Base-by-base conservation (phyloP, 164 flowering plant species). In the Platanus orientalis region DNA sequence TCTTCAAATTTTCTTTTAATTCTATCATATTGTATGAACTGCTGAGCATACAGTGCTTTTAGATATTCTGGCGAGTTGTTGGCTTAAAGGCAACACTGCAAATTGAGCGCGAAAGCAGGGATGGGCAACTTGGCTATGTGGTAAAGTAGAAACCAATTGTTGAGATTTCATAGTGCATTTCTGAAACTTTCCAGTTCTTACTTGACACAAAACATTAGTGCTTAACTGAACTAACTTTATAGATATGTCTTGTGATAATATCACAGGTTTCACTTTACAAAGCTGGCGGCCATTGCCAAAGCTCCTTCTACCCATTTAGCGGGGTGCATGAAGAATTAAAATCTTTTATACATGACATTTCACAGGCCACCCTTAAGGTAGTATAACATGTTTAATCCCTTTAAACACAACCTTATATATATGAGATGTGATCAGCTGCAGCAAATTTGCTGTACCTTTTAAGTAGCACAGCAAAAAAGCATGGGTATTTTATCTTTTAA, bases 291-390 rank as follows among this genome's bases (percentile, higher is more conserved):
- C 75, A 70, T 63, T 67, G 75, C 68, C 75, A 78, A 71, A 79
- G 53, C 70, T 69, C 72, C 60, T 88, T 90, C 66, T 73, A 82
- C 75, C 87, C 91, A 21, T 89, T 88, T 81, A 71, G 84, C 72
- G 98, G 98, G 67, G 98, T 89, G 53, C 69, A 79, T 60, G 93
- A 92, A 62, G 98, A 92, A 69, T 58, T 92, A 32, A 89, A 88
- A 78, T 58, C 86, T 34, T 89, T 89, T 68, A 26, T 83, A 21
- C 68, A 75, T 64, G 93, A 88, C 57, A 73, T 89, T 59, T 81
- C 88, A 48, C 71, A 70, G 67, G 78, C 85, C 7, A 71, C 42
- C 47, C 72, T 72, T 50, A 65, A 81, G 92, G 90, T 85, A 79
- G 10, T 57, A 36, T 26, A 19, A 17, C 50, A 47, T 50, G 12